Evolutionary conservation across 306 rosid genomes (phyloP), one percentile per base, ranked within the genome.

Genomic region (Dalbergia oliveri): DNA sequence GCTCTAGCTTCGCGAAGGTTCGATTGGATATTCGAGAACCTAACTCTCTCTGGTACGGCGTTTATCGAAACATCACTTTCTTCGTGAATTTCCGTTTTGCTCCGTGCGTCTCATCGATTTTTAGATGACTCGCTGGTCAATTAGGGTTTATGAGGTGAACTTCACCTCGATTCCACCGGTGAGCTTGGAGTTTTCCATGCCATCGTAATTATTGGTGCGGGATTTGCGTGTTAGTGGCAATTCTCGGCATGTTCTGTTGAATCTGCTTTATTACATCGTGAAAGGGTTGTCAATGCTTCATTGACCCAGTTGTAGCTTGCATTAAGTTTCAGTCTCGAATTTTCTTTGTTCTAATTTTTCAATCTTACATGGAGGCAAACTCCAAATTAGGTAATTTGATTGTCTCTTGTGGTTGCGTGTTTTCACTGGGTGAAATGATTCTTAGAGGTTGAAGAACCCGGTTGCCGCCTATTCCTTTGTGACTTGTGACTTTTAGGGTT

Each of bases 101-200:
- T 33, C 11, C 51, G 50, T 43, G 43, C 50, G 23, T 58, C 14
- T 67, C 67, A 66, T 68, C 23, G 51, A 12, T 83, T 26, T 60
- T 66, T 66, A 33, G 23, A 56, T 41, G 67, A 37, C 68, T 53
- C 23, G 16, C 0, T 69, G 9, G 51, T 13, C 53, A 39, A n/a
- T 76, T 77, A 80, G 79, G 83, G 85, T 81, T 80, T 76, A 66
- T 79, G 59, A 63, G 63, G 79, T 82, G 49, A 66, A 47, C 66
- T 81, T 61, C 16, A 34, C 50, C 54, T 62, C 50, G 39, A 57
- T 60, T 64, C 68, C 77, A 65, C n/a, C 39, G 59, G 69, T 37
- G 80, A 41, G 61, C 16, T 75, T 62, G 18, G 60, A 76, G 14
- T 47, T 75, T 65, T 12, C 34, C 18, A 4, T 75, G 57, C 5